Percentiles rank a stretch among this genome's conserved stretches.
Evolutionary conservation across 225 moss, liverwort and hornwort species (phyloP).

Genomic region (Physcomitrellopsis africana): DNA sequence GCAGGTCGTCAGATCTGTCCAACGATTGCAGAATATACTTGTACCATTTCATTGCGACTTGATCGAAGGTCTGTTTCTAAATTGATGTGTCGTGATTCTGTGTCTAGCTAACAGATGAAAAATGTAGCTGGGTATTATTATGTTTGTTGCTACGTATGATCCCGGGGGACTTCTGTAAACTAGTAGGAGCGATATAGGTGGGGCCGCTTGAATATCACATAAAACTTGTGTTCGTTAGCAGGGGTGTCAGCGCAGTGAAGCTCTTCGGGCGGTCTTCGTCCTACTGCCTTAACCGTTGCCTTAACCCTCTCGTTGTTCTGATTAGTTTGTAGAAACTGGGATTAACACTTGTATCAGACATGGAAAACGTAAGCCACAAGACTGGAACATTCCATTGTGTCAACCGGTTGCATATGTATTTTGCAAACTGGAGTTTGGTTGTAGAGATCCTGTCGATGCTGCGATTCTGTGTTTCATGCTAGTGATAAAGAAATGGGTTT

Average conservation of each 20-base stretch:
- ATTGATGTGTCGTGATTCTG: neutral
- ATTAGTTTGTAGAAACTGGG: fast-evolving
- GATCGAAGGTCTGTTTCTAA: neutral
- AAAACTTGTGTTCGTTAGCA: constrained; percentile 70
- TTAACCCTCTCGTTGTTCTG: neutral
- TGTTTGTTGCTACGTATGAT: constrained; percentile 1
- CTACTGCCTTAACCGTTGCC: constrained; percentile 11
- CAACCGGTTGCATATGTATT: neutral
- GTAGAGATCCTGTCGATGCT: too few relatives aligned
- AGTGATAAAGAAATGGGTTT: too few relatives aligned
- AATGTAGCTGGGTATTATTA: neutral
- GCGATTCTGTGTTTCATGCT: too few relatives aligned
- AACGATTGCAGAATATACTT: neutral
- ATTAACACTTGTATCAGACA: neutral
- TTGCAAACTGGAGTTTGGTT: too few relatives aligned
- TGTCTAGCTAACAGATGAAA: too few relatives aligned
- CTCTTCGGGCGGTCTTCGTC: constrained; percentile 52
- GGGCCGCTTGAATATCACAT: constrained; percentile 49
- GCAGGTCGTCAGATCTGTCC: constrained; percentile 16
- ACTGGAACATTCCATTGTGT: neutral
- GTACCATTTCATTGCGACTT: constrained; percentile 6
- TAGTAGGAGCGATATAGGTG: constrained; percentile 60
- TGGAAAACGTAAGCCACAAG: constrained; percentile 2
- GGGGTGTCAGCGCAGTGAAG: constrained; percentile 83
- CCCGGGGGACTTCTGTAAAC: constrained; percentile 69